These are phyloP conservation scores for Neurospora crassa DNA, from an alignment of 2,329 filamentous ascomycete species.

Conservation along the genomic window DNA sequence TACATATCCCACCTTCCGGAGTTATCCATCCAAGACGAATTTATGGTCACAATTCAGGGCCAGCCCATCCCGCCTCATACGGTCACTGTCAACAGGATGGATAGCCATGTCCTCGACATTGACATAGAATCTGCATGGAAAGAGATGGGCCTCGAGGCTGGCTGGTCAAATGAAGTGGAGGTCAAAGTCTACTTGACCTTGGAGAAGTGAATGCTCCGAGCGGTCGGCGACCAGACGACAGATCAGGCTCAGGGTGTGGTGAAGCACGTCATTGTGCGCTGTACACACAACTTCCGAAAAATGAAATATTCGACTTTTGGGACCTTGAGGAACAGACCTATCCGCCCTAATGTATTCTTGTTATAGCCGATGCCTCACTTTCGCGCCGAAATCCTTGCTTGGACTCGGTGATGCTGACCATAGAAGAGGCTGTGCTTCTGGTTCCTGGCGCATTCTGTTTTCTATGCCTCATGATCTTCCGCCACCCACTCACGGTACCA, in stretches of 20 bases:
- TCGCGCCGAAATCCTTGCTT: neutral
- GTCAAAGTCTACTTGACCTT: slow-evolving; percentile 51
- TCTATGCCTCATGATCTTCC: neutral
- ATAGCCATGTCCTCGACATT: slow-evolving; percentile 59
- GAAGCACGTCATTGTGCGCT: neutral
- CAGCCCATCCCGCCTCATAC: slow-evolving; percentile 57
- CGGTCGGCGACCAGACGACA: neutral
- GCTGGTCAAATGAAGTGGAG: slow-evolving; percentile 73
- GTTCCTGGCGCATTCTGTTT: neutral
- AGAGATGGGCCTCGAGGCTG: slow-evolving; percentile 56
- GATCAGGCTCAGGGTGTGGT: neutral
- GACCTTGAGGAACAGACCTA: neutral
- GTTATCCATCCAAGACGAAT: slow-evolving; percentile 51
- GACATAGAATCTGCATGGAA: slow-evolving; percentile 72
- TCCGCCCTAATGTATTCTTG: neutral
- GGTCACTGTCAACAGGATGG: slow-evolving; percentile 46
- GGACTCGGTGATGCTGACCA: neutral
- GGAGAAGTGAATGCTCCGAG: slow-evolving; percentile 16
- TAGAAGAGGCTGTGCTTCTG: neutral
- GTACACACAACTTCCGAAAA: neutral
- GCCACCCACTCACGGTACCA: neutral
- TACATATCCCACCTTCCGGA: slow-evolving; percentile 63
- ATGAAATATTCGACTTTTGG: neutral
- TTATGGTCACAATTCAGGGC: slow-evolving; percentile 68
- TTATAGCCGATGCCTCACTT: neutral